A percentile compares a stretch with the other conserved stretches of the same genome.
Conservation (phyloP, 139 green algal species). For the Closterium sp. region DNA sequence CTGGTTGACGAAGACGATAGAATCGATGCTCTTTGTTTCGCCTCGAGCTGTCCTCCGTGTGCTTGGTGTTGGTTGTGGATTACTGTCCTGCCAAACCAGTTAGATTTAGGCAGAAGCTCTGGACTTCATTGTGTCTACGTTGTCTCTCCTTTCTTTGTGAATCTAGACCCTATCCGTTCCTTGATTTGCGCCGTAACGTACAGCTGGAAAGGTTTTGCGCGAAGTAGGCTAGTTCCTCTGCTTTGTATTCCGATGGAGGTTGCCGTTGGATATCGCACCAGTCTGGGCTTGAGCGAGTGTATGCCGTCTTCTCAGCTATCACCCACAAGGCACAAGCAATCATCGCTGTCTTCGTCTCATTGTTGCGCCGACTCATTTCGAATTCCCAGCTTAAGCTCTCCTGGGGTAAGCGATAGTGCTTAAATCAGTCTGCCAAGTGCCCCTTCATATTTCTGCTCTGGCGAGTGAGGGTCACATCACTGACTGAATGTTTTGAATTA, state of each 20-base stretch:
- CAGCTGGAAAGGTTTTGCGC: no score
- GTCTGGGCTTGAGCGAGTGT: not conserved
- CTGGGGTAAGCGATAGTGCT: not conserved
- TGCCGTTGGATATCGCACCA: not conserved
- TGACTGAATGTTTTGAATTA: not conserved
- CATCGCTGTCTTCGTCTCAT: not conserved
- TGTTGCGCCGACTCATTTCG: not conserved
- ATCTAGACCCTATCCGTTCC: not conserved
- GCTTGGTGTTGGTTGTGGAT: no score
- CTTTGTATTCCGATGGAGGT: not conserved
- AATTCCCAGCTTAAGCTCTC: not conserved
- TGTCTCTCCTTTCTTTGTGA: no score
- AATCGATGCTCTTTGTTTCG: not conserved
- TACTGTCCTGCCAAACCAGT: no score
- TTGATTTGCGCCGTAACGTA: not conserved
- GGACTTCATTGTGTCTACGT: no score
- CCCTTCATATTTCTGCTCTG: not conserved
- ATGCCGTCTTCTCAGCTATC: not conserved
- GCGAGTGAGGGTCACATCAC: not conserved
- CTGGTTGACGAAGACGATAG: not conserved
- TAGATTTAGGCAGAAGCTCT: no score
- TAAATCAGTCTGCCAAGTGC: not conserved
- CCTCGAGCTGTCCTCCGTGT: not conserved
- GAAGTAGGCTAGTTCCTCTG: not conserved
- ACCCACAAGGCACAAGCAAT: not conserved